These are phyloP conservation scores for Citrus maxima DNA, from an alignment of 345 rosid genomes.

Conservation along the genomic window DNA sequence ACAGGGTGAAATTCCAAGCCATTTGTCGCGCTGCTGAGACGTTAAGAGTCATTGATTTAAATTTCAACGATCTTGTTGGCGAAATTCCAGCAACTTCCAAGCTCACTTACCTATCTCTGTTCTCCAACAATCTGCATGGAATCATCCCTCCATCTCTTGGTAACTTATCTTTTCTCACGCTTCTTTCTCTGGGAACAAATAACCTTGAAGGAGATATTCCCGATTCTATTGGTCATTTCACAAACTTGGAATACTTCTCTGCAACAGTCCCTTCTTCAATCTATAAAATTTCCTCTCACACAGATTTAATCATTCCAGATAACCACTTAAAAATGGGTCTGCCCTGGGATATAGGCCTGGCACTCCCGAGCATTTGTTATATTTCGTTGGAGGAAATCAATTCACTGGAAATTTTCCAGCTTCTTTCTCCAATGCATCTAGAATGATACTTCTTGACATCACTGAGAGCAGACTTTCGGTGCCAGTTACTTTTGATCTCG, in stretches of 20 bases:
- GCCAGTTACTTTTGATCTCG: conserved; percentile 13
- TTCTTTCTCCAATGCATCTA: conserved; percentile 29
- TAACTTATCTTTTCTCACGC: background rate
- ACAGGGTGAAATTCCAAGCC: conserved; percentile 2
- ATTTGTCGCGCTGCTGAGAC: background rate
- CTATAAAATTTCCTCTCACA: conserved; percentile 9
- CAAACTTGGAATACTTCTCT: background rate
- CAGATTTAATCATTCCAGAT: background rate
- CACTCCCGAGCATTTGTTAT: conserved; percentile 5
- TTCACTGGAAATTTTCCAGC: conserved; percentile 28
- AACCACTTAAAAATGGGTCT: conserved; percentile 15
- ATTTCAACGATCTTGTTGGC: background rate
- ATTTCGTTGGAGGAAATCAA: conserved; percentile 11
- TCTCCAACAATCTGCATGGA: no score
- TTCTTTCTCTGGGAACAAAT: background rate
- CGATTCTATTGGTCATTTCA: background rate
- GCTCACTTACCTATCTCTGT: background rate
- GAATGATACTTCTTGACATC: background rate
- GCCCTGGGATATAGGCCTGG: conserved; percentile 11
- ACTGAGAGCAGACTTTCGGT: conserved; percentile 5
- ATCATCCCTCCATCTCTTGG: no score
- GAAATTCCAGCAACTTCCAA: conserved; percentile 9
- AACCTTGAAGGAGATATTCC: conserved; percentile 12
- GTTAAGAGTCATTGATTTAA: background rate
- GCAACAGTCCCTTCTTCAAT: conserved; percentile 2